Evolutionary conservation across 139 green algal species (phyloP).

Genomic region (Eudorina sp.): DNA sequence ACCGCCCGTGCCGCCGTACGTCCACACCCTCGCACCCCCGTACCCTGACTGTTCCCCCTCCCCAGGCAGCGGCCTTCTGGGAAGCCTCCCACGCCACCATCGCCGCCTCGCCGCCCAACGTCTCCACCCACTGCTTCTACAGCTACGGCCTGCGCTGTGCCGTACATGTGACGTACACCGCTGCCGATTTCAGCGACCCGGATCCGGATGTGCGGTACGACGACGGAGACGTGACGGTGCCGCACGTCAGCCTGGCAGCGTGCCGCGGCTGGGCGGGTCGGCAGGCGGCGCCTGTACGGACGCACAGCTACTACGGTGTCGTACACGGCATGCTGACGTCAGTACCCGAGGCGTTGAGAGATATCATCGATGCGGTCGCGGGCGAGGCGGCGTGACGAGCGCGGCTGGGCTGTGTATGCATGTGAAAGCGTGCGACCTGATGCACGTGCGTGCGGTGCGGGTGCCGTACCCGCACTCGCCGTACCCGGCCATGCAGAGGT

Average conservation of each 20-base stretch:
- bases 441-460: too few species aligned
- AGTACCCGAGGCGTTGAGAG: conserved; percentile 7
- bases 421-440: too few species aligned
- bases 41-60: neutral
- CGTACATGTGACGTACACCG: neutral
- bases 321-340: conserved; percentile 37
- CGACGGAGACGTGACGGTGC: conserved; percentile 41
- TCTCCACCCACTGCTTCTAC: conserved; percentile 48
- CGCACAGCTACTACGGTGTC: neutral
- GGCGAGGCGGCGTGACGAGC: neutral
- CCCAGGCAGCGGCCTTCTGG: conserved; percentile 35
- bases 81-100: neutral
- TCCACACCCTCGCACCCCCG: neutral
- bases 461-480: too few species aligned
- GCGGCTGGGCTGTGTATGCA: too few species aligned
- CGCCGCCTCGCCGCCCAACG: neutral
- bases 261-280: neutral
- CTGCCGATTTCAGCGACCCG: conserved; percentile 9
- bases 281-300: conserved; percentile 9
- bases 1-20: too few species aligned
- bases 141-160: conserved; percentile 27
- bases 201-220: neutral
- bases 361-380: conserved; percentile 31
- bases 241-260: conserved; percentile 22
- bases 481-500: too few species aligned